Evolutionary conservation across 177 flowering plant genomes (phyloP).

Genomic region (Vitis hybrid): DNA sequence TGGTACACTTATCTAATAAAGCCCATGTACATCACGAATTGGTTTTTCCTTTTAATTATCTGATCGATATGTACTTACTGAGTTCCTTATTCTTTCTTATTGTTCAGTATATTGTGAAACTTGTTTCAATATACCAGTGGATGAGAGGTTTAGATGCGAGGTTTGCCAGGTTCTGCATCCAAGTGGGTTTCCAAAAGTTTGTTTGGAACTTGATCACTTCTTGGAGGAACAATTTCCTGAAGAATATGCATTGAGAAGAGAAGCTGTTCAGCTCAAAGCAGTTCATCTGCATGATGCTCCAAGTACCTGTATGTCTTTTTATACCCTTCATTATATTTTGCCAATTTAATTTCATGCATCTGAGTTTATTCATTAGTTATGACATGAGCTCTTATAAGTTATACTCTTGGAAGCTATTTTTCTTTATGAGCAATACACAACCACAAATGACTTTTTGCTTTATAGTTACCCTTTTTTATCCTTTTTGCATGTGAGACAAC

Average conservation of each 20-base stretch:
- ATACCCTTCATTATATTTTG: background rate
- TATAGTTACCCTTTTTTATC: no score
- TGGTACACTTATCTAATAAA: slow-evolving; percentile 40
- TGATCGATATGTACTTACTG: background rate
- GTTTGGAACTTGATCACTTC: slow-evolving; percentile 67
- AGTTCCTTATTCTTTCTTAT: slow-evolving; percentile 9
- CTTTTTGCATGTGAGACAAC: no score
- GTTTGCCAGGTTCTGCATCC: slow-evolving; percentile 66
- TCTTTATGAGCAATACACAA: no score
- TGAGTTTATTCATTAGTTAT: background rate
- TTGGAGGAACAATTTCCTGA: slow-evolving; percentile 56
- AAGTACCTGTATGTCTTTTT: slow-evolving; percentile 35
- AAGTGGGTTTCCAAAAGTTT: slow-evolving; percentile 64
- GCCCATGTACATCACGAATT: no score
- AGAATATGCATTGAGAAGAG: slow-evolving; percentile 55
- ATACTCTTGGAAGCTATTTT: background rate
- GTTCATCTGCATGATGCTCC: slow-evolving; percentile 21
- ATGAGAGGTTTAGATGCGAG: slow-evolving; percentile 49
- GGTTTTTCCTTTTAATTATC: no score
- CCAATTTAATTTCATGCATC: no score
- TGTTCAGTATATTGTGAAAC: slow-evolving; percentile 64
- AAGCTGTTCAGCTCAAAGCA: slow-evolving; percentile 26
- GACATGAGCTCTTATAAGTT: background rate
- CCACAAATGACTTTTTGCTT: no score
- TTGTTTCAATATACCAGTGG: slow-evolving; percentile 39